These are phyloP conservation scores for Microthyrium microscopicum DNA, from an alignment of 2,329 filamentous ascomycete genomes.

Conservation along the genomic window DNA sequence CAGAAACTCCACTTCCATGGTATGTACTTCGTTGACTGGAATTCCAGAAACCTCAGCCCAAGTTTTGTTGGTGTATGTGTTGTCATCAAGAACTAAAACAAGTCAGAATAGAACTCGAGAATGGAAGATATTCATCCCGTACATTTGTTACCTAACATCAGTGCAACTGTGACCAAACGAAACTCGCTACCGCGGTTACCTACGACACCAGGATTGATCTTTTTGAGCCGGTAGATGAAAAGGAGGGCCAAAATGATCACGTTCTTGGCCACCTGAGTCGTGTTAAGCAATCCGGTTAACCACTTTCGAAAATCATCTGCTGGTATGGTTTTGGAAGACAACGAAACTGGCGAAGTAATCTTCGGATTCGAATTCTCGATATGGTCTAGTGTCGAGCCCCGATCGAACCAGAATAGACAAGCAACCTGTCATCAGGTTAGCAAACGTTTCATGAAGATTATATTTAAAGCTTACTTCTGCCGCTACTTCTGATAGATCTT, in stretches of 20 bases:
- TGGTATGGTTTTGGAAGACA: constrained; percentile 52
- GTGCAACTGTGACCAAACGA: constrained; percentile 73
- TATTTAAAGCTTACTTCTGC: background rate
- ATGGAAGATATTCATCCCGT: no score
- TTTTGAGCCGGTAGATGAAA: constrained; percentile 88
- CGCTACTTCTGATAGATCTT: no score
- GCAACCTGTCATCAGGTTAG: constrained; percentile 48
- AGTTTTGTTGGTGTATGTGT: constrained; percentile 98
- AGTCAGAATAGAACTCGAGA: constrained; percentile 16
- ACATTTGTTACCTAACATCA: constrained; percentile 99
- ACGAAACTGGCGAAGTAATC: constrained; percentile 28
- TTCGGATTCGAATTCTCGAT: constrained; percentile 40
- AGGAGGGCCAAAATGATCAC: constrained; percentile 79
- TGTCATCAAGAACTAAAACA: constrained; percentile 69
- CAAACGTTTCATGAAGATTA: constrained; percentile 39
- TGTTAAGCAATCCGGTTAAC: constrained; percentile 79
- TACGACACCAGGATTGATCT: constrained; percentile 72
- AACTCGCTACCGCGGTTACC: constrained; percentile 91
- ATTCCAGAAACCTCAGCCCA: constrained; percentile 98
- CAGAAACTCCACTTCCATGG: constrained; percentile 99
- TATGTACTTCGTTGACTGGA: constrained; percentile 83
- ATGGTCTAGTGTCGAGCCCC: constrained; percentile 57
- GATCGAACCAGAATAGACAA: constrained; percentile 96
- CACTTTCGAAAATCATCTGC: constrained; percentile 76
- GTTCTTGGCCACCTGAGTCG: constrained; percentile 91